Base-by-base conservation (phyloP, 176 grass and related monocot species). In the Carex kokanica region DNA sequence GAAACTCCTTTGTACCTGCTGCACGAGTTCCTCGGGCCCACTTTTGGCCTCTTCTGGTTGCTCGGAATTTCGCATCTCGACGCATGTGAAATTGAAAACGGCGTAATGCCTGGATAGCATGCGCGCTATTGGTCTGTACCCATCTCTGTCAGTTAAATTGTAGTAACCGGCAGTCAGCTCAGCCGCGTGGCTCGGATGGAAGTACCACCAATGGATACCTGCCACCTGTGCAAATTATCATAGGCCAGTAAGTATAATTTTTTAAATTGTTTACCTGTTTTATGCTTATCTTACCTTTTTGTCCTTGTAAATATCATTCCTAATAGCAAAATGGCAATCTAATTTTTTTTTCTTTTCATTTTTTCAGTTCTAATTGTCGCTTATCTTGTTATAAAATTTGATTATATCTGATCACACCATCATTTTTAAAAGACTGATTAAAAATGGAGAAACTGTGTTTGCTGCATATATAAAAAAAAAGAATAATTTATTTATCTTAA, bases 121-220 rank as follows among this genome's bases (percentile, higher is more conserved):
- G 69, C 80, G 86, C 24, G 92, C 92, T 78, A 94, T 87, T 45
- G 95, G 89, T 90, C 85, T 88, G 84, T 98, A 98, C 32, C 95
- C 92, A 10, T 98, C 95, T 83, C 90, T 86, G 21, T 91, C 66
- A 80, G 86, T 91, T 70, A 90, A 61, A 78, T 94, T 93, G 84
- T 98, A 93, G 81, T 93, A 98, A 14, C 92, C 92, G 0, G 95
- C 87, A 36, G 92, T 94, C 52, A 98, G 88, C 88, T 98, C 92
- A 43, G 92, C 95, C 69, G 95, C 95, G 8, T 98, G 95, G 81
- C 80, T 94, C 11, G 91, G 87, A 90, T 88, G 87, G 31, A 8
- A 87, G 40, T 98, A 98, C 92, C 92, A 94, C 95, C 95, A 94
- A 77, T 94, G 95, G 56, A 98, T 93, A 18, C 95, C 92, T 27